Percentiles rank a stretch among this genome's conserved stretches.
phyloP scores from a whole-genome alignment of 495 filamentous ascomycete genomes.

The Aspergillus sclerotioniger region DNA sequence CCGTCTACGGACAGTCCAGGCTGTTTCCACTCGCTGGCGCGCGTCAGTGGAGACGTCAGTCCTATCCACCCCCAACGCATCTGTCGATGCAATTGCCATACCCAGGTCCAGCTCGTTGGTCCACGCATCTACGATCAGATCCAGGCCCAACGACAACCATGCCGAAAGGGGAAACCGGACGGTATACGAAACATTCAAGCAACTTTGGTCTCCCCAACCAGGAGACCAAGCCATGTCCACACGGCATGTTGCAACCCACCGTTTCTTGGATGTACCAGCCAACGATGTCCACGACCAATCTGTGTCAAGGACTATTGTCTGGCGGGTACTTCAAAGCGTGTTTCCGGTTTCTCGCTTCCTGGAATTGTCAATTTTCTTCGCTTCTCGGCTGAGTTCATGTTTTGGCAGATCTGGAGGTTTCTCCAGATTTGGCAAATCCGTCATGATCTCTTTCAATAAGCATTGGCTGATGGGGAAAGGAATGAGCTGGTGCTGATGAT shows the following conservation, averaged over 20 bases:
- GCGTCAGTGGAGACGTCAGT: not conserved
- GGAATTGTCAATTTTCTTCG: conserved; percentile 8
- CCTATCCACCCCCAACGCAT: not conserved
- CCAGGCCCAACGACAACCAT: too few species aligned
- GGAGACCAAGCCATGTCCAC: too few species aligned
- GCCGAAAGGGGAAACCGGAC: too few species aligned
- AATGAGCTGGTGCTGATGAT: conserved; percentile 17
- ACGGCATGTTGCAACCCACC: too few species aligned
- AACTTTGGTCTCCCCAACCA: too few species aligned
- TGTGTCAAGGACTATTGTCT: too few species aligned
- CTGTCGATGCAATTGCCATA: too few species aligned
- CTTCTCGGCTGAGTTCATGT: conserved; percentile 13
- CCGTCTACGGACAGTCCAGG: not conserved
- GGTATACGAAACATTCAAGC: too few species aligned
- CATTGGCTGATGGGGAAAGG: conserved; percentile 16
- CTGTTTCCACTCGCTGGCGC: not conserved
- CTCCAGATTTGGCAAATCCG: conserved; percentile 13
- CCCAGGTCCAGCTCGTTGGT: too few species aligned
- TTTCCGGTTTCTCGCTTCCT: conserved; percentile 4
- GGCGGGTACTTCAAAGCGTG: not conserved
- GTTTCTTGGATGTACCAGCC: too few species aligned
- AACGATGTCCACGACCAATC: too few species aligned
- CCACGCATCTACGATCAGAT: too few species aligned
- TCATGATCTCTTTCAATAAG: conserved; percentile 15
- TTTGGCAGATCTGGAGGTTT: conserved; percentile 10